Conservation (phyloP, 768 basidiomycete genomes). For the Tulasnella sp. region DNA sequence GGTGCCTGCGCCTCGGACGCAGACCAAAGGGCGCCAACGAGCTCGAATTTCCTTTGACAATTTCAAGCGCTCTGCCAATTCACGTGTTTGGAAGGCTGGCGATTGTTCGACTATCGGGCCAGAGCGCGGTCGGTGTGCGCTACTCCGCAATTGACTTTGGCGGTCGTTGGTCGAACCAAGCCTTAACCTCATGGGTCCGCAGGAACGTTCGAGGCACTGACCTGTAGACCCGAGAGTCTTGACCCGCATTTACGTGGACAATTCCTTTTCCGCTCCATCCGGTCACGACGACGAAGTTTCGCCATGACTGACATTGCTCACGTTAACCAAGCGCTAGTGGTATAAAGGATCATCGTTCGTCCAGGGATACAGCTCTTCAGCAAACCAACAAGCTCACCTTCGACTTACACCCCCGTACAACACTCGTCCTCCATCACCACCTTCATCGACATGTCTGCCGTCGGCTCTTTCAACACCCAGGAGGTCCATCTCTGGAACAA, state of each 20-base stretch:
- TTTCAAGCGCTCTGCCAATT: not conserved
- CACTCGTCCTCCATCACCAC: not conserved
- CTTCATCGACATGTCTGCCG: conserved; percentile 5
- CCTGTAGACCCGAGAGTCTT: not conserved
- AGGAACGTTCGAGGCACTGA: not conserved
- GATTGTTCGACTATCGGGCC: not conserved
- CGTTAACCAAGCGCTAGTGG: too few relatives aligned
- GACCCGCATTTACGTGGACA: not conserved
- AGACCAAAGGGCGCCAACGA: not conserved
- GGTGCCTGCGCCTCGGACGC: too few relatives aligned
- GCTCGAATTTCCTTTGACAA: not conserved
- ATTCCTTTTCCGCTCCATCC: not conserved
- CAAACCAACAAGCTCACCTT: not conserved
- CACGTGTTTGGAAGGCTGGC: not conserved
- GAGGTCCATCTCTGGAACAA: conserved; percentile 10
- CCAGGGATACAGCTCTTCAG: not conserved
- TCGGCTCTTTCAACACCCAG: conserved; percentile 21
- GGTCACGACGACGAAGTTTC: not conserved
- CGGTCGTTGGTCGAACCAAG: not conserved
- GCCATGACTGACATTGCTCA: too few relatives aligned
- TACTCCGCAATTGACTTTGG: not conserved
- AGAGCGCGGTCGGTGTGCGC: not conserved
- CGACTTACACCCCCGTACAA: not conserved
- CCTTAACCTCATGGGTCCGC: not conserved
- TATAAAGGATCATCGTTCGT: too few relatives aligned